Evolutionary conservation across 495 filamentous ascomycete genomes (phyloP).

Genomic region (Ascodesmis nigricans): DNA sequence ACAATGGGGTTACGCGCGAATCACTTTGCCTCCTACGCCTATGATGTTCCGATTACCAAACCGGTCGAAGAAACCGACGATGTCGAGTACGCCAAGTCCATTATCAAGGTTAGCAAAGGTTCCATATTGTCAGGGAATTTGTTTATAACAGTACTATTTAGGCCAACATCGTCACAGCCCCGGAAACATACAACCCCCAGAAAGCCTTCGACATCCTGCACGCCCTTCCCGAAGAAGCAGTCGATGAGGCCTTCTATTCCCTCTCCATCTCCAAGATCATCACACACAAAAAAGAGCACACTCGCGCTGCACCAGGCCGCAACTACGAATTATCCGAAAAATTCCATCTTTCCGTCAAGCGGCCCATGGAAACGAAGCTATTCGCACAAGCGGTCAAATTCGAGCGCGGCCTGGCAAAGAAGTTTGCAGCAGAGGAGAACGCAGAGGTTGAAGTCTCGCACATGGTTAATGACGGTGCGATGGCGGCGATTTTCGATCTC

Average conservation of each 20-base stretch:
- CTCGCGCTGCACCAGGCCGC: conserved; percentile 19
- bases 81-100: conserved; percentile 22
- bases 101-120: conserved; percentile 15
- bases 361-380: conserved; percentile 18
- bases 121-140: background rate
- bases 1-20: conserved; percentile 21
- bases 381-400: conserved; percentile 19
- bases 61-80: conserved; percentile 18
- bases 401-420: conserved; percentile 1
- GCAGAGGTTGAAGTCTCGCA: conserved; percentile 16
- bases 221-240: conserved; percentile 18
- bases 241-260: conserved; percentile 20
- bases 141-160: conserved; percentile 5
- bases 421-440: conserved; percentile 7
- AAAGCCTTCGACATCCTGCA: conserved; percentile 18
- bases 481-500: conserved; percentile 23
- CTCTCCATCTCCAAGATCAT: conserved; percentile 17
- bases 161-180: conserved; percentile 21
- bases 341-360: conserved; percentile 18
- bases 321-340: conserved; percentile 23
- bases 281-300: conserved; percentile 20
- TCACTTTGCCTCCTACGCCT: conserved; percentile 25
- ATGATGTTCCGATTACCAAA: conserved; percentile 15
- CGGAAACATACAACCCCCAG: conserved; percentile 14
- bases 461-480: conserved; percentile 21